Base-by-base conservation (phyloP, 2,329 filamentous ascomycete species). In the Microdochium trichocladiopsis region DNA sequence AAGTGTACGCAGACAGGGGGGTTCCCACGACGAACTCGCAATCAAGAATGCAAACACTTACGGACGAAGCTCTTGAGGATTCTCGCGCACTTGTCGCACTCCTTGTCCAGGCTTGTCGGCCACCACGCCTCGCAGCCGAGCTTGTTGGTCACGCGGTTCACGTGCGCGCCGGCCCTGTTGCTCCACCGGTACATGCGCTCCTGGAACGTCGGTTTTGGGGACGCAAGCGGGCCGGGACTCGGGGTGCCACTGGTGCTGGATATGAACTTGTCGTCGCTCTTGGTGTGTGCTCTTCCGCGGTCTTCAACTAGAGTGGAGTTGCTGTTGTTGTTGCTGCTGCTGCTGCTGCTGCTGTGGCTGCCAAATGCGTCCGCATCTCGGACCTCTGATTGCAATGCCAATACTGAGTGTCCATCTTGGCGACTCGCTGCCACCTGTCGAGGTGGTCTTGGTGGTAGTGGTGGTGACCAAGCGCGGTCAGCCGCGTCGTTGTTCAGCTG, bases 11-110 rank as follows among this genome's bases (percentile, higher is more conserved):
- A n/a, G n/a, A n/a, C n/a, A n/a, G n/a, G n/a, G n/a, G n/a, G n/a
- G n/a, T n/a, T n/a, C n/a, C n/a, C n/a, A n/a, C n/a, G n/a, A n/a
- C n/a, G 31, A 47, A 41, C 33, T 49, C 25, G 36, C 22, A 33
- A 14, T 10, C 1, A 2, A 10, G 8, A 10, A 1, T 3, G 4
- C 10, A 18, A 8, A 68, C 83, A 62, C 76, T 25, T 54, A 72
- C 69, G 86, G 72, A 86, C 89, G 69, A 96, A 96, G 57, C 84
- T 88, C 63, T 82, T 82, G 24, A 96, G 68, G 48, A 96, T 95
- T 12, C 88, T 76, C 31, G 91, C 90, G 1, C 90, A 90, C 73
- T 96, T 96, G 69, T 96, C 90, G 60, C 87, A 88, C 72, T 96
- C 92, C 68, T 90, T 90, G 65, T 95, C 91, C 57, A 96, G 75